Conservation (phyloP, 2,329 filamentous ascomycete genomes). For the Fusarium sp. region DNA sequence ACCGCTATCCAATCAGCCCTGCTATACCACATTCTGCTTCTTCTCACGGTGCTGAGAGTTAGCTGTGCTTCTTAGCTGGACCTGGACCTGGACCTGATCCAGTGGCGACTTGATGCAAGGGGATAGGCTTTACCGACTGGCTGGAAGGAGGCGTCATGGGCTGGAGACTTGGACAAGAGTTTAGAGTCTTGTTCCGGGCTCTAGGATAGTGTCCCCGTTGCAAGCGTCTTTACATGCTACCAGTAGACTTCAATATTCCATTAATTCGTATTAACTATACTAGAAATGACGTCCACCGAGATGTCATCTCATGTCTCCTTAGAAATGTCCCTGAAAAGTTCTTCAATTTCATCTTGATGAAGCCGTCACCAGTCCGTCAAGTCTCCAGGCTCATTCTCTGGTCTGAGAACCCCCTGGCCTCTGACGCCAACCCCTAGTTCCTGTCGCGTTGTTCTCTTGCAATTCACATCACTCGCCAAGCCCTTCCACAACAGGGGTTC, state of each 20-base stretch:
- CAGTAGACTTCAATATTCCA: background rate
- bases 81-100: background rate
- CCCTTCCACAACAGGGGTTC: conserved; percentile 5
- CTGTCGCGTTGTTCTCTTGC: conserved; percentile 12
- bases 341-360: conserved; percentile 25
- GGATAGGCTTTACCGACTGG: conserved; percentile 35
- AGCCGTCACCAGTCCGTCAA: conserved; percentile 11
- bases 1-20: conserved; percentile 46
- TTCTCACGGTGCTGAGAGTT: background rate
- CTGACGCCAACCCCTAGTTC: conserved; percentile 32
- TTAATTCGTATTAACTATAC: background rate
- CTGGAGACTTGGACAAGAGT: background rate
- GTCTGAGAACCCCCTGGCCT: conserved; percentile 24
- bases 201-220: conserved; percentile 23
- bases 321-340: background rate
- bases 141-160: conserved; percentile 25
- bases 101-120: conserved; percentile 32
- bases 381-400: conserved; percentile 19
- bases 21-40: conserved; percentile 26
- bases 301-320: background rate
- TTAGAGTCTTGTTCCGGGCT: conserved; percentile 13
- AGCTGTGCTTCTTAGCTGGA: background rate
- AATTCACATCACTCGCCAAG: conserved; percentile 30
- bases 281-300: background rate
- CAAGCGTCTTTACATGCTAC: background rate